A percentile compares a stretch with the other conserved stretches of the same genome.
Evolutionary conservation across 148 eudicot genomes (phyloP).

Genomic region (Amaranthus hypochondriacus): DNA sequence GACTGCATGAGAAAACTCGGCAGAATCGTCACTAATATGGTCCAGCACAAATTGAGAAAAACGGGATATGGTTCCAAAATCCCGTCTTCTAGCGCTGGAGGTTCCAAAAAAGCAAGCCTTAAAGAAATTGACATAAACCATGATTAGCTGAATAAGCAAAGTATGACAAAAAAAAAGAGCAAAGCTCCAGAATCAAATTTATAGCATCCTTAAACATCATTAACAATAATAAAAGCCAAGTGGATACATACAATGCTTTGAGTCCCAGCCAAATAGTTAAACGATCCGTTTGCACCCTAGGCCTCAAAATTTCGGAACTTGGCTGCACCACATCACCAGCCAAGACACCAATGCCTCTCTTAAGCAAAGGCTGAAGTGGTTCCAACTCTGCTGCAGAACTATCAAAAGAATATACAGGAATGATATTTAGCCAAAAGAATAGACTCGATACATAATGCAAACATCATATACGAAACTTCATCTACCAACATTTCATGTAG

Average conservation of each 20-base stretch:
- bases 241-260: constrained; percentile 76
- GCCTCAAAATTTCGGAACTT: constrained; percentile 52
- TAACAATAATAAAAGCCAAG: constrained; percentile 23
- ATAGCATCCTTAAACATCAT: constrained; percentile 3
- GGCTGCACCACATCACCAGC: constrained; percentile 53
- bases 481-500: not conserved
- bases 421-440: not conserved
- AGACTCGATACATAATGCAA: not conserved
- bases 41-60: constrained; percentile 86
- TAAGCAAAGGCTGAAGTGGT: constrained; percentile 78
- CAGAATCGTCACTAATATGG: constrained; percentile 94
- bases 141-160: constrained; percentile 18
- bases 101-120: constrained; percentile 94
- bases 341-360: constrained; percentile 70
- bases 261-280: constrained; percentile 89
- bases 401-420: constrained; percentile 8
- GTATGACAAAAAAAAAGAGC: not conserved
- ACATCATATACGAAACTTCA: not conserved
- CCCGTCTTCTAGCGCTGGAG: constrained; percentile 96
- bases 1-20: constrained; percentile 92
- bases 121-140: constrained; percentile 22
- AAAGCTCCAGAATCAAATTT: not conserved
- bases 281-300: constrained; percentile 76
- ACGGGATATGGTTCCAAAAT: constrained; percentile 86
- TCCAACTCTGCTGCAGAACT: constrained; percentile 78